Base-by-base conservation (phyloP, 108 stramenopile species). In the Skeletonema tropicum region DNA sequence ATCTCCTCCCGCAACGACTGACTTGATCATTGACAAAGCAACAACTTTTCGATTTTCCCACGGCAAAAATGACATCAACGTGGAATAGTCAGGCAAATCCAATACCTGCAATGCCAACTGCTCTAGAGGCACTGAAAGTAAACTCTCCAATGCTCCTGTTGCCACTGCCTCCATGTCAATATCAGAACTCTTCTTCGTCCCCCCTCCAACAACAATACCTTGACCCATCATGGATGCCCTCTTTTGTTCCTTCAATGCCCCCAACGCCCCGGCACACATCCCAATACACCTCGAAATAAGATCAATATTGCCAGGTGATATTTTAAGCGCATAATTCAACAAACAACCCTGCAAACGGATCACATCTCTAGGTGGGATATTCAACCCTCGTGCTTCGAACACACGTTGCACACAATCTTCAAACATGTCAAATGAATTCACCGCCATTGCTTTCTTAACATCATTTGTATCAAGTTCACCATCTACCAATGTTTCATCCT, bases 311-410 rank as follows among this genome's bases (percentile, higher is more conserved):
- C 90, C 93, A n/a, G 95, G 95, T 78, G 95, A 95, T 81, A 96
- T 97, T 60, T 95, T 93, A 26, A 97, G 80, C 14, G 96, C 89
- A 73, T 96, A 99, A 57, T 89, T 81, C 65, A 98, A 74, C 35
- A 99, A 74, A 1, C 91, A 86, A n/a, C 90, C 89, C 64, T 98
- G 96, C 42, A 99, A 80, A 61, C 97, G 96, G 60, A 99, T 87
- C 6, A 97, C 90, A 74, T 98, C 97, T 70, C 89, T 89, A 29
- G 90, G 73, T 4, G 89, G 84, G 33, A 90, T 79, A 65, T 87
- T 90, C 49, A 87, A 74, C 15, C 97, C 97, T 23, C 91, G 80
- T 2, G 94, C 90, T 80, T 95, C 90, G 60, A 97, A 89, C 15
- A 98, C 90, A 21, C 85, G 85, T 45, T 90, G 84, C 41, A 98